Percentiles rank a stretch among this genome's conserved stretches.
Conservation (phyloP, 2,329 filamentous ascomycete species). For the Fusarium guadeloupense region DNA sequence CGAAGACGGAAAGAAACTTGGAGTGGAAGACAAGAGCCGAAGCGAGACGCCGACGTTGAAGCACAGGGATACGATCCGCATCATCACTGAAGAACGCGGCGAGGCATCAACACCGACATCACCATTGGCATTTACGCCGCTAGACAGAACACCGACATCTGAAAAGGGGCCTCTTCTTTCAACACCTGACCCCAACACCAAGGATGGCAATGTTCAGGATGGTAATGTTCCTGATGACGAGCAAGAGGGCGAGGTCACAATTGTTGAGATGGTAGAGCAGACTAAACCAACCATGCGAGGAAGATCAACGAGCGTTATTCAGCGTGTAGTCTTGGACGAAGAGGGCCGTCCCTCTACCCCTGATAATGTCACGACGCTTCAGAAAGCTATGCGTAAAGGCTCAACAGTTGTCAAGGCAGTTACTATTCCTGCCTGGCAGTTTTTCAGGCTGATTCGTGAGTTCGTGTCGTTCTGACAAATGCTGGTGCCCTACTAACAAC, state of each 20-base stretch:
- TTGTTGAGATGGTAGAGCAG: conserved; percentile 39
- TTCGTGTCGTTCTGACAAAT: conserved; percentile 32
- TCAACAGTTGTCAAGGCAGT: conserved; percentile 77
- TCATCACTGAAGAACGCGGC: conserved; percentile 48
- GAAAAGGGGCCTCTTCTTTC: conserved; percentile 22
- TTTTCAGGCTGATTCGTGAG: conserved; percentile 91
- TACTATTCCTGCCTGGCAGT: conserved; percentile 96
- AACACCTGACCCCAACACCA: conserved; percentile 1
- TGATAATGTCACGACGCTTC: conserved; percentile 54
- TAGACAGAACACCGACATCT: conserved; percentile 27
- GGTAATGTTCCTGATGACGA: conserved; percentile 25
- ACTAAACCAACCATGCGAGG: conserved; percentile 51
- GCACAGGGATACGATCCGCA: conserved; percentile 47
- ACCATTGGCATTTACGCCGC: conserved; percentile 44
- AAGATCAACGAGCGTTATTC: conserved; percentile 69
- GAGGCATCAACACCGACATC: conserved; percentile 48
- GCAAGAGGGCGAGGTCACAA: conserved; percentile 29
- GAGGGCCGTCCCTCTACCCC: conserved; percentile 56
- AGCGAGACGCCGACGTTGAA: conserved; percentile 40
- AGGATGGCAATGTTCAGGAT: conserved; percentile 17
- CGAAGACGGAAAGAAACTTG: conserved; percentile 60
- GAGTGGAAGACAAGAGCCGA: conserved; percentile 41
- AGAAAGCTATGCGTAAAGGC: conserved; percentile 55
- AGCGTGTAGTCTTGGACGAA: conserved; percentile 65
- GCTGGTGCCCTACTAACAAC: conserved; percentile 47